Base-by-base conservation (phyloP, 768 basidiomycete species). In the Lactarius trivialis region DNA sequence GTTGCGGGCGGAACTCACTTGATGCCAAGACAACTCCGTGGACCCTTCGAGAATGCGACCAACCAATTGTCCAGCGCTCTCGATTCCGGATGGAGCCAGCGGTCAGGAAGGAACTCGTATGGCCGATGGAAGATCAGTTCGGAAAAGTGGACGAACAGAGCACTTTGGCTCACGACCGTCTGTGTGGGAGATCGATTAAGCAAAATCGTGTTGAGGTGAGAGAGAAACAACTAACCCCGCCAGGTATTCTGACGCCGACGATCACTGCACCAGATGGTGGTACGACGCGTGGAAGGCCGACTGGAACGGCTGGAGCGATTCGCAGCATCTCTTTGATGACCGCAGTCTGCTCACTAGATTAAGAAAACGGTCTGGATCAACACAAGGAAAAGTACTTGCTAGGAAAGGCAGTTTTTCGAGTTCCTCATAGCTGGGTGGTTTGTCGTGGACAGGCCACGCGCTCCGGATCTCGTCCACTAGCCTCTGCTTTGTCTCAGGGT, bases 21-120 rank as follows among this genome's bases (percentile, higher is more conserved):
- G 15, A 66, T 68, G 8, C 67, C 68, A 7, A 68, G 55, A 33
- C 68, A 68, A 32, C 63, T 65, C 4, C 68, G 58, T 3, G 68
- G 68, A 1, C 68, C 68, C 51, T 64, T 68, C 2, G 68, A 68
- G 41, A 69, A 69, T 3, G 32, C 37, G 19, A 68, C 59, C 3
- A 68, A 39, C 33, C 60, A 66, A 19, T 39, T 57, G 1, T 68
- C 68, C n/a, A 68, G 43, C 1, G 41, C 41, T 14, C 56, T 53
- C 0, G 64, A 56, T 17, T 48, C 63, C 7, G 55, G 30, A 21
- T 49, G 52, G 9, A 62, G 56, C 68, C 68, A 68, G 17, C 68
- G 45, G 11, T 68, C 67, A n/a, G 68, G 68, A 28, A 56, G 54
- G n/a, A 68, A 68, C 0, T 51, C 56, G 19, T 41, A 14, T 9